phyloP scores from a whole-genome alignment of 805 yeast species.

The Middelhovenomyces tepae region DNA sequence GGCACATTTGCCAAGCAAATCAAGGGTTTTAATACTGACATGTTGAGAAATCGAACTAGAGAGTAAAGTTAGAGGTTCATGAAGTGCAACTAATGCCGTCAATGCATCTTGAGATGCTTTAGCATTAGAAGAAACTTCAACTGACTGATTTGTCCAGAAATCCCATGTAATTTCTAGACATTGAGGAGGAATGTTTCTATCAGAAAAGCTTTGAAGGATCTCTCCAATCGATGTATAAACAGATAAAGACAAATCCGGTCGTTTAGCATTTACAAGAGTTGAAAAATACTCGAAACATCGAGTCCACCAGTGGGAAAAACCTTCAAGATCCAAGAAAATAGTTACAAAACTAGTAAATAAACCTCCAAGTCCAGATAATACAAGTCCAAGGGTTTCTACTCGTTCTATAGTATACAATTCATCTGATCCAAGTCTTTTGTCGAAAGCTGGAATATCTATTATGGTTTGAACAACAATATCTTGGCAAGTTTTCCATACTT shows the following conservation, averaged over 20 bases:
- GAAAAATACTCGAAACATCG: constrained; percentile 44
- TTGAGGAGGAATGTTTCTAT: constrained; percentile 9
- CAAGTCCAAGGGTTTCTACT: constrained; percentile 53
- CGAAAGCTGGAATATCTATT: constrained; percentile 20
- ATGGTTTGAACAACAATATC: constrained; percentile 45
- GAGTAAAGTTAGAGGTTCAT: constrained; percentile 40
- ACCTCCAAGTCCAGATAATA: constrained; percentile 57
- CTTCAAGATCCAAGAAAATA: constrained; percentile 25
- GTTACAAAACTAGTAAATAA: constrained; percentile 46
- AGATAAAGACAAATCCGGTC: constrained; percentile 46
- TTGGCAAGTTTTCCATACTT: constrained; percentile 59
- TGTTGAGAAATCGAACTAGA: constrained; percentile 25
- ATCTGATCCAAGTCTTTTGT: constrained; percentile 12
- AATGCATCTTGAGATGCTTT: constrained; percentile 45
- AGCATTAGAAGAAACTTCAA: constrained; percentile 30
- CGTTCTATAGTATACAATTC: constrained; percentile 29
- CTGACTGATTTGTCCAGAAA: constrained; percentile 35
- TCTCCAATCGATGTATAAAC: constrained; percentile 48
- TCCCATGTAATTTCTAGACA: constrained; percentile 19
- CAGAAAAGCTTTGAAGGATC: constrained; percentile 31
- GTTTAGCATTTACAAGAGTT: constrained; percentile 32
- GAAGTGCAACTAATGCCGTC: constrained; percentile 45
- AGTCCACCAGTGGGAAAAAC: constrained; percentile 42
- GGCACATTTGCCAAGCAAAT: constrained; percentile 54
- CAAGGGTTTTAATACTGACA: constrained; percentile 41